Base-by-base conservation (phyloP, 257 asterid genomes). In the Solanum dulcamara region DNA sequence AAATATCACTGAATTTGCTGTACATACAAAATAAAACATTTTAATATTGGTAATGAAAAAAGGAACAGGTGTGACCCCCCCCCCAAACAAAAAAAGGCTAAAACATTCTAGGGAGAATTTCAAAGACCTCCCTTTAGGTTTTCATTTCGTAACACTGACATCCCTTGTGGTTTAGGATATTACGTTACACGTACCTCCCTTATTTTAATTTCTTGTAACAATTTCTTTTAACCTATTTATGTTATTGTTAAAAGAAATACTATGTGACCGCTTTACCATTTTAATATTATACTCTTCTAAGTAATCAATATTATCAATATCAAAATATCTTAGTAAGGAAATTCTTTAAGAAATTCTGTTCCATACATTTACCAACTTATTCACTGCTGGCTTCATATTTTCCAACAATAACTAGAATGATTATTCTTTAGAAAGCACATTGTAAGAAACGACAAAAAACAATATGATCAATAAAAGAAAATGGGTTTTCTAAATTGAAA, bases 1-100 rank as follows among this genome's bases (percentile, higher is more conserved):
- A 97, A 79, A 97, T 97, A 42, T 97, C 98, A 71, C 93, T 94
- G 84, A 97, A 97, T 89, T 94, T 94, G 94, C 99, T 95, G 98
- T n/a, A 68, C 48, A 70, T 91, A 92, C 64, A 84, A 22, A 84
- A 38, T 81, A 40, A 80, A 87, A 86, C 89, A 84, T 74, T 77
- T 70, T 71, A 66, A 80, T 67, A 38, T 84, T 68, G 62, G 83
- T 64, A 67, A 86, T 53, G 38, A 70, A 71, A 83, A 86, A 85
- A 86, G 72, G 67, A 26, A 70, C 17, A 71, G 14, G 59, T 26
- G 46, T 22, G 60, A 30, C 9, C n/a, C n/a, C 10, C 42, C 74
- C 6, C 26, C 77, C 1, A 38, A 18, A 32, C 24, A 7, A 32
- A 33, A 18, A 35, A 20, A 20, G 48, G 50, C 15, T 35, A 70